phyloP scores from a whole-genome alignment of 2,329 filamentous ascomycete genomes.

The Diaporthe capsici region DNA sequence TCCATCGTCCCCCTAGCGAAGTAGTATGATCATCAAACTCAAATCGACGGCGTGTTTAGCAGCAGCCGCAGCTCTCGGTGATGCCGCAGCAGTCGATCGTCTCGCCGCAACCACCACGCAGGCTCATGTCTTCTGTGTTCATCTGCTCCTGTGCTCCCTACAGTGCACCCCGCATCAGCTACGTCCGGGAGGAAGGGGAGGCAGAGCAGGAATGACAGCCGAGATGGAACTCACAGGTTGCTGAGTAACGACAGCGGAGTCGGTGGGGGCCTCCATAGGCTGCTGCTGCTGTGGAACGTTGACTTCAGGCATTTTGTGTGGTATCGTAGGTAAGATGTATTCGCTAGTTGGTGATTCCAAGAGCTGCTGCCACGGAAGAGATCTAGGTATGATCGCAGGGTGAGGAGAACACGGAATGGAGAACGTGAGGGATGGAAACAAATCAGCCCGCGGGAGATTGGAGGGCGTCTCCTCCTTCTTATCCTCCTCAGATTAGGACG shows the following conservation, averaged over 20 bases:
- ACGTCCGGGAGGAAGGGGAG: not conserved
- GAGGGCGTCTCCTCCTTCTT: not conserved
- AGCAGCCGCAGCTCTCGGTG: slow-evolving; percentile 39
- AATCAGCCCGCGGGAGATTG: too few species aligned
- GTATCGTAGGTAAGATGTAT: not conserved
- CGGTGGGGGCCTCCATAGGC: slow-evolving; percentile 33
- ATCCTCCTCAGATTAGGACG: not conserved
- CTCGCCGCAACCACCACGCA: slow-evolving; percentile 41
- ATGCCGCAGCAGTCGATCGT: slow-evolving; percentile 40
- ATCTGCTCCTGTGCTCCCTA: slow-evolving; percentile 19
- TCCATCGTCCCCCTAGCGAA: not conserved
- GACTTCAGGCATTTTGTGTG: slow-evolving; percentile 31
- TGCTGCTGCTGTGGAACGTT: slow-evolving; percentile 29
- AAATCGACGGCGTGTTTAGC: not conserved
- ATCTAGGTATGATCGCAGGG: not conserved
- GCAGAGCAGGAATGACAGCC: too few species aligned
- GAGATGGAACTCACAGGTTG: slow-evolving; percentile 22
- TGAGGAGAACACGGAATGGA: too few species aligned
- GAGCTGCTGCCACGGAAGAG: not conserved
- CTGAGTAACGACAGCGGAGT: slow-evolving; percentile 20
- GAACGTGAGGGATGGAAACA: not conserved
- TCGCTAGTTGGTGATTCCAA: too few species aligned
- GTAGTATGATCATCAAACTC: too few species aligned
- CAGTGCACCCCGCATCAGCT: not conserved
- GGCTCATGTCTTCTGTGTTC: slow-evolving; percentile 29